Percentiles rank a stretch among this genome's conserved stretches.
Evolutionary conservation across 2,329 filamentous ascomycete species (phyloP).

Genomic region (Thelonectria discophora): DNA sequence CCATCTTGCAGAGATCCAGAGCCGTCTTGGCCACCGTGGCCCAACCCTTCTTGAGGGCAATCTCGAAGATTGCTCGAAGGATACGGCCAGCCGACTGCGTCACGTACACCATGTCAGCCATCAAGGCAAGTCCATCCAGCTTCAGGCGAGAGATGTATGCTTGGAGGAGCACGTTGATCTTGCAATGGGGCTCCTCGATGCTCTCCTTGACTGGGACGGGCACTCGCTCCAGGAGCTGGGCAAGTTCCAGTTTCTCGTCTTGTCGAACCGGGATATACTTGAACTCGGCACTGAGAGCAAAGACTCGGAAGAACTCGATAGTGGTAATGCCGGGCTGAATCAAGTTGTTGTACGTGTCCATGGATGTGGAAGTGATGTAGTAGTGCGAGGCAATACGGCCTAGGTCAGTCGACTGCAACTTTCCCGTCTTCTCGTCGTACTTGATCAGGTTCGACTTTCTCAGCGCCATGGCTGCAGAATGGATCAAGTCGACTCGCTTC

Average conservation of each 20-base stretch:
- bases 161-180: conserved; percentile 97
- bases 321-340: conserved; percentile 92
- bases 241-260: conserved; percentile 95
- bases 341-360: conserved; percentile 96
- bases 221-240: conserved; percentile 87
- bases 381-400: conserved; percentile 97
- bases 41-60: conserved; percentile 97
- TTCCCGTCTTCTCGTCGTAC: conserved; percentile 93
- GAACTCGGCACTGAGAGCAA: conserved; percentile 96
- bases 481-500: conserved; percentile 95
- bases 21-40: conserved; percentile 91
- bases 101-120: conserved; percentile 99
- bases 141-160: conserved; percentile 96
- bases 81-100: conserved; percentile 98
- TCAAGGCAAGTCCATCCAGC: conserved; percentile 90
- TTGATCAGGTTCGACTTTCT: conserved; percentile 91
- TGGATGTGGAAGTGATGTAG: conserved; percentile 95
- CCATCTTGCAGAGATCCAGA: conserved; percentile 97
- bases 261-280: conserved; percentile 98
- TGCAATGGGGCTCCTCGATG: conserved; percentile 94
- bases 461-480: conserved; percentile 88
- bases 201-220: conserved; percentile 98
- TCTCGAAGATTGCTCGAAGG: conserved; percentile 93
- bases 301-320: conserved; percentile 96
- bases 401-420: conserved; percentile 89